A percentile compares a stretch with the other conserved stretches of the same genome.
Evolutionary conservation across 2,329 filamentous ascomycete genomes (phyloP).

Genomic region (Thyridium curvatum): DNA sequence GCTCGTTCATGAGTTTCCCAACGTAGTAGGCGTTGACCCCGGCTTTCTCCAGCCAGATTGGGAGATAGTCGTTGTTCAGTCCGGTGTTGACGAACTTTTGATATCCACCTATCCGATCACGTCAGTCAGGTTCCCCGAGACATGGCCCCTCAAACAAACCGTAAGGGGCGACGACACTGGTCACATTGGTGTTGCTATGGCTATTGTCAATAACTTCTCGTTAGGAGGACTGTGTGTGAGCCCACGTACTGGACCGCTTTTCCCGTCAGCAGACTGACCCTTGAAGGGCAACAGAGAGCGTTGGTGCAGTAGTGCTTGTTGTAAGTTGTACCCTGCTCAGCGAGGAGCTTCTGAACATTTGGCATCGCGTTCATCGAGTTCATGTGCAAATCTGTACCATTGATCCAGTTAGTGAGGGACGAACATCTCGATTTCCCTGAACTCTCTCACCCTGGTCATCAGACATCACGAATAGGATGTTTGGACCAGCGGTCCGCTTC

Average conservation of each 20-base stretch:
- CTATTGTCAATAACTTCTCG: too few species aligned
- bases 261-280: slow-evolving; percentile 60
- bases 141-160: slow-evolving; percentile 31
- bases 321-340: slow-evolving; percentile 44
- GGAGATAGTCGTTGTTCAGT: slow-evolving; percentile 61
- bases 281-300: slow-evolving; percentile 60
- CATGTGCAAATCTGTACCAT: slow-evolving; percentile 42
- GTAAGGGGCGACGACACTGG: slow-evolving; percentile 47
- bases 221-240: too few species aligned
- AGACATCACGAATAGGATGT: slow-evolving; percentile 46
- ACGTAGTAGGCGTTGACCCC: slow-evolving; percentile 69
- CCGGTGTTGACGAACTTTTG: slow-evolving; percentile 61
- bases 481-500: slow-evolving; percentile 4
- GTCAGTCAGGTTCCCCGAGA: background rate
- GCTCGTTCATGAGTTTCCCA: slow-evolving; percentile 64
- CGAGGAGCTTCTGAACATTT: slow-evolving; percentile 33
- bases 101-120: slow-evolving; percentile 42
- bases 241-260: slow-evolving; percentile 50
- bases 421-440: too few species aligned
- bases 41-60: slow-evolving; percentile 60
- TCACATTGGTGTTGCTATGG: slow-evolving; percentile 58
- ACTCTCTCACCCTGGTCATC: slow-evolving; percentile 49
- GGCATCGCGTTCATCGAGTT: slow-evolving; percentile 54
- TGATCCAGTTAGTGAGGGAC: too few species aligned
- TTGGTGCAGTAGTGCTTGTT: slow-evolving; percentile 60